phyloP scores from a whole-genome alignment of 2,329 filamentous ascomycete genomes.

The Alternaria sp. region DNA sequence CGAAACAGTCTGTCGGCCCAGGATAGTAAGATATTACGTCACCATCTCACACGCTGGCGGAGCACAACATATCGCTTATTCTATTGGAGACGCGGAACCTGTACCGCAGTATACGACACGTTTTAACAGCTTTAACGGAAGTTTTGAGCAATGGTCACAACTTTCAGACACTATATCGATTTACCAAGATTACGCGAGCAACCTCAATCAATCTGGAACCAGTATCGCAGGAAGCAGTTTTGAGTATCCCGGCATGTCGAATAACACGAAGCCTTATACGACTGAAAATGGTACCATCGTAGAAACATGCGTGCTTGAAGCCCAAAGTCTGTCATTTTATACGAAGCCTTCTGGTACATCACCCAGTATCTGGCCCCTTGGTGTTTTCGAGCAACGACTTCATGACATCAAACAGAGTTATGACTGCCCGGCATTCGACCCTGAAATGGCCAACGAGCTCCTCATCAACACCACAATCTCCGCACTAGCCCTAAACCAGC shows the following conservation, averaged over 20 bases:
- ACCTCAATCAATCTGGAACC: background rate
- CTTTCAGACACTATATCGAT: background rate
- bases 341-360: too few relatives aligned
- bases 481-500: background rate
- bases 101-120: rapidly evolving
- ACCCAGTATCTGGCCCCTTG: background rate
- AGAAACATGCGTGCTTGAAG: background rate
- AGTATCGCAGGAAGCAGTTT: rapidly evolving
- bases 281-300: rapidly evolving
- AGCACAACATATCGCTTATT: background rate
- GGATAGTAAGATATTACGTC: background rate
- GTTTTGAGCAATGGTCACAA: background rate
- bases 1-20: background rate
- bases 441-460: background rate
- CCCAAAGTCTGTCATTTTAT: too few relatives aligned
- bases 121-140: background rate
- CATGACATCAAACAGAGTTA: background rate
- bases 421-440: background rate
- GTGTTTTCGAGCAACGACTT: background rate
- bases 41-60: background rate
- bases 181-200: rapidly evolving
- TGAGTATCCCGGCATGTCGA: background rate
- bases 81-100: background rate
- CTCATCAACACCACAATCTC: background rate
- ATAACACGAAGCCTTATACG: rapidly evolving